Base-by-base conservation (phyloP, 2,329 filamentous ascomycete species). In the Paecilomyces variotii region DNA sequence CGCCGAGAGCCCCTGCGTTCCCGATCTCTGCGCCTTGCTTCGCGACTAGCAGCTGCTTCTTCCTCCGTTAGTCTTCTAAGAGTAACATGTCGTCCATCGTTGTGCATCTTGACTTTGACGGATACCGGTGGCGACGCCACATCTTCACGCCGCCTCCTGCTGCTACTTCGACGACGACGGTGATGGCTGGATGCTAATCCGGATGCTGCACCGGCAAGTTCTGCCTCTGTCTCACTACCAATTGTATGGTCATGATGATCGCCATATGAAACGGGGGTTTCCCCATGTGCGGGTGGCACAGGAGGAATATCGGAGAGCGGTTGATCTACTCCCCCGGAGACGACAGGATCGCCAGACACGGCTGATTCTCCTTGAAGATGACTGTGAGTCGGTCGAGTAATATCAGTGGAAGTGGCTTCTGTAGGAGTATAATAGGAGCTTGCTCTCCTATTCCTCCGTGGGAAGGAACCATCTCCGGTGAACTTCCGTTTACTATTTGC, bases 51-150 rank as follows among this genome's bases (percentile, higher is more conserved):
- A 9, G 82, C 82, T 12, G 83, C 84, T 74, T 87, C 84, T 71
- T 85, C 80, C 64, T 85, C 82, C 10, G 82, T 84, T 27, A 87
- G 73, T 11, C 84, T 76, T 28, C 84, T 78, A 6, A 87, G 76
- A 2, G 85, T 87, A 35, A 87, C 83, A 65, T 85, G 82, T 6
- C 83, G 79, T 26, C 84, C 84, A 62, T 87, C 83, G 59, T 82
- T 80, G 70, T 86, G 84, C 79, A 86, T 84, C 67, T 85, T 85
- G 50, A 87, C 80, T 68, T 86, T 85, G 57, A 87, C 80, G 30
- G 81, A 84, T 53, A 86, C 82, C 2, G 84, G 83, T n/a, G 83
- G 83, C 0, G 82, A 84, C 26, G 76, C 77, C 30, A 79, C 72
- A 60, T 78, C 77, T 53, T 76, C 76, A 52, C 78, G 75, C 49